Evolutionary conservation across 768 basidiomycete genomes (phyloP).

Genomic region (Mycena capillaripes): DNA sequence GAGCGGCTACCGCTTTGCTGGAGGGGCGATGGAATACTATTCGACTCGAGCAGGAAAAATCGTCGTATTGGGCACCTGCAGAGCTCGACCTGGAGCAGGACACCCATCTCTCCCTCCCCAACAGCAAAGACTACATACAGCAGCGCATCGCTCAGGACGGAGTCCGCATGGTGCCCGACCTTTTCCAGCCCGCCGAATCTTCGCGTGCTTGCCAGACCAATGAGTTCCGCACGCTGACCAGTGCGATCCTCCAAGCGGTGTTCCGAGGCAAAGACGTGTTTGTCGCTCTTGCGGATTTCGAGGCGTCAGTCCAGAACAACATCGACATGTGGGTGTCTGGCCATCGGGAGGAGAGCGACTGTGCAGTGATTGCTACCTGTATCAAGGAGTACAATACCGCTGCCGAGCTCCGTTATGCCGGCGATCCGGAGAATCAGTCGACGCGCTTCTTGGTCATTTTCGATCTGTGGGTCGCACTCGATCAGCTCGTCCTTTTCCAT

Average conservation of each 20-base stretch:
- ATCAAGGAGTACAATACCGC: constrained; percentile 43
- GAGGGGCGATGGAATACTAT: constrained; percentile 51
- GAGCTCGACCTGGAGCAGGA: constrained; percentile 46
- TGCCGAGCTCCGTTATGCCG: too few relatives aligned
- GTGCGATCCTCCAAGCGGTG: background rate
- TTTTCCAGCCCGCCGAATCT: background rate
- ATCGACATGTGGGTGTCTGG: too few relatives aligned
- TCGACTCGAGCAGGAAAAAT: constrained; percentile 40
- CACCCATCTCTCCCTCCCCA: constrained; percentile 48
- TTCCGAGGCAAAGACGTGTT: background rate
- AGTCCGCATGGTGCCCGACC: constrained; percentile 21
- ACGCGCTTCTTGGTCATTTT: too few relatives aligned
- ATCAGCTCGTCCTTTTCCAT: too few relatives aligned
- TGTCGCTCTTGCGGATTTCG: too few relatives aligned
- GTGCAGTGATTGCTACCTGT: constrained; percentile 43
- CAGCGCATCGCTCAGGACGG: constrained; percentile 15
- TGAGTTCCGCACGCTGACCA: constrained; percentile 8
- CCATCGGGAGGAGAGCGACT: constrained; percentile 26
- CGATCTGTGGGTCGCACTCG: too few relatives aligned
- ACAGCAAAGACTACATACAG: constrained; percentile 45
- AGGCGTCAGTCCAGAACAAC: too few relatives aligned
- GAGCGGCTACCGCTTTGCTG: constrained; percentile 40
- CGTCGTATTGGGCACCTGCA: constrained; percentile 42
- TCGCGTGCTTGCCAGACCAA: background rate
- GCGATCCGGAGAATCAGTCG: too few relatives aligned